phyloP scores from a whole-genome alignment of 73 alveolate genomes.

The Paramecium tetraurelia region DNA sequence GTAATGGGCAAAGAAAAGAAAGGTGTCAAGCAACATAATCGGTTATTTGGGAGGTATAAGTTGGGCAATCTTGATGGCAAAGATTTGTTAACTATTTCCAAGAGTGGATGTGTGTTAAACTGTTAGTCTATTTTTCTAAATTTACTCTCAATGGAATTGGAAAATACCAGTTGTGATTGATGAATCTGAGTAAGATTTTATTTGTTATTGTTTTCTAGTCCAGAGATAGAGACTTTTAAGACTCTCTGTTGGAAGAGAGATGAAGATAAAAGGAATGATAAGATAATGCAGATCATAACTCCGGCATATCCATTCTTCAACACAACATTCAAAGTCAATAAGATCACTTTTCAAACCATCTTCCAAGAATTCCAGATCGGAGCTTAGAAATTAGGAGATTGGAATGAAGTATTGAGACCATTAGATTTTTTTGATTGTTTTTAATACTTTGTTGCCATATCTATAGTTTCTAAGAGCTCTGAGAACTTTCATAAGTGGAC shows the following conservation, averaged over 20 bases:
- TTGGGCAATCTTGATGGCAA: slow-evolving; percentile 94
- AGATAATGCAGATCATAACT: slow-evolving; percentile 88
- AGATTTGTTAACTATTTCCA: slow-evolving; percentile 88
- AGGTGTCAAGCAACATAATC: slow-evolving; percentile 88
- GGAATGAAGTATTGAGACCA: neutral
- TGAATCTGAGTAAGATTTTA: slow-evolving; percentile 63
- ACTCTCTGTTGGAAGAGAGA: slow-evolving; percentile 49
- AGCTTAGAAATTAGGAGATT: neutral
- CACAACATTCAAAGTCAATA: slow-evolving; percentile 80
- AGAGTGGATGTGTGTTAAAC: slow-evolving; percentile 77
- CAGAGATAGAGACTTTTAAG: neutral
- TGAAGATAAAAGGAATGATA: slow-evolving; percentile 39
- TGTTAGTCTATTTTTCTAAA: slow-evolving; percentile 83
- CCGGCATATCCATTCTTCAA: slow-evolving; percentile 97
- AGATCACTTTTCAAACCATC: slow-evolving; percentile 33
- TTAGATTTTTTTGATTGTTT: slow-evolving; percentile 21
- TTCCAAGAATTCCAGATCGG: neutral
- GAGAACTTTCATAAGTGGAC: slow-evolving; percentile 39
- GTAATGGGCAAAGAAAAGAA: slow-evolving; percentile 96
- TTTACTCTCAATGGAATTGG: slow-evolving; percentile 92
- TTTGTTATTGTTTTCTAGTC: neutral
- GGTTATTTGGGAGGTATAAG: slow-evolving; percentile 98
- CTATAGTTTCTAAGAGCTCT: neutral
- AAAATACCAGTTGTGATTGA: slow-evolving; percentile 78
- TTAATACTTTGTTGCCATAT: neutral